phyloP scores from a whole-genome alignment of 106 monocot species.

The Allium fistulosum region DNA sequence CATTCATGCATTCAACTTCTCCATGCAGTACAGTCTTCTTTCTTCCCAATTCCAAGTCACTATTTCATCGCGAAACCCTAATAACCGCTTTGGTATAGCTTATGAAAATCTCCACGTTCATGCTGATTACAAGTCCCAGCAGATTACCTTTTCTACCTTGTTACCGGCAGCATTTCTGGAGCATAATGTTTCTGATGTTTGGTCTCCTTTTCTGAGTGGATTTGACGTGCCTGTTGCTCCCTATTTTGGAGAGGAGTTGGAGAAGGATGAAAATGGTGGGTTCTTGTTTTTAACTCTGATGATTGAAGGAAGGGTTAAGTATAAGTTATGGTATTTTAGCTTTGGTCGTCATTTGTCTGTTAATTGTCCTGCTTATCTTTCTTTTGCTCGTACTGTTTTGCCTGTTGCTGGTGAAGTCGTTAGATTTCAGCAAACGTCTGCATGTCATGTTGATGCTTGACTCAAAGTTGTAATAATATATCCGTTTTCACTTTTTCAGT shows the following conservation, averaged over 20 bases:
- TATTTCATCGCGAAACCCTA: conserved; percentile 9
- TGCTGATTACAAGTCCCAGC: conserved; percentile 6
- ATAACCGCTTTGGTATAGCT: not conserved
- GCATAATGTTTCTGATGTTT: conserved; percentile 18
- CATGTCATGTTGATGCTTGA: conserved; percentile 39
- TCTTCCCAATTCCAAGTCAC: conserved; percentile 7
- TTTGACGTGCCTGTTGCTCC: conserved; percentile 24
- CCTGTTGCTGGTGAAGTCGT: conserved; percentile 1
- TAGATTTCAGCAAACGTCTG: conserved; percentile 29
- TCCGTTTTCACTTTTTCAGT: too few relatives aligned
- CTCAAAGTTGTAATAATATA: too few relatives aligned
- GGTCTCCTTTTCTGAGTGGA: conserved; percentile 35
- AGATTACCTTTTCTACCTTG: not conserved
- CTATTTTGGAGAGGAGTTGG: conserved; percentile 5
- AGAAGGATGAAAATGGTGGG: conserved; percentile 31
- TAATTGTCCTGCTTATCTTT: conserved; percentile 37
- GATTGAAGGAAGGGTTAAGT: not conserved
- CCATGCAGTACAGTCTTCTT: not conserved
- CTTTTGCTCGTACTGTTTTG: not conserved
- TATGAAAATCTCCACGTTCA: not conserved
- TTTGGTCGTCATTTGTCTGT: conserved; percentile 9
- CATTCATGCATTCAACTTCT: conserved; percentile 2
- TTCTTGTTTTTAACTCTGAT: conserved; percentile 26
- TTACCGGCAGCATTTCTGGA: conserved; percentile 19
- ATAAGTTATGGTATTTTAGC: too few relatives aligned